A percentile compares a stretch with the other conserved stretches of the same genome.
Conservation (phyloP, 495 filamentous ascomycete genomes). For the Neurospora terricola region DNA sequence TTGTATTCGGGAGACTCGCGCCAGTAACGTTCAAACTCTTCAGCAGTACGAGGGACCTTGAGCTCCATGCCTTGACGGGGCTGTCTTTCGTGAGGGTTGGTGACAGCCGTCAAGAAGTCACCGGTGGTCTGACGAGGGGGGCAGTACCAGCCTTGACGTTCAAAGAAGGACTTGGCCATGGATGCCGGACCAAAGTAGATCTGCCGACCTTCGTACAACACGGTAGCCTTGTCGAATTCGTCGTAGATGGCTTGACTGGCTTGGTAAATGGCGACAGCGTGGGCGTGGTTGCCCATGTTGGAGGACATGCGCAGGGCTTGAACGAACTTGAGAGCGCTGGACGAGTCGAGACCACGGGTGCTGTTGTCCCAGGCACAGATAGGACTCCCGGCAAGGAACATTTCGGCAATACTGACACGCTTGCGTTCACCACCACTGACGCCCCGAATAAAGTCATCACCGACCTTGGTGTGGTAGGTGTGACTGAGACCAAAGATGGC, state of each 20-base stretch:
- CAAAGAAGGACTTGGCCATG: slow-evolving; percentile 48
- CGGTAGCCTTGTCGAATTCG: slow-evolving; percentile 50
- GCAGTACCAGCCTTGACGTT: slow-evolving; percentile 51
- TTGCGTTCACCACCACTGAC: slow-evolving; percentile 51
- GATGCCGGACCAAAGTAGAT: slow-evolving; percentile 54
- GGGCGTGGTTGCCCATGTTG: slow-evolving; percentile 31
- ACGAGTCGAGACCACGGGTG: slow-evolving; percentile 44
- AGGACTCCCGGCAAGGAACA: slow-evolving; percentile 34
- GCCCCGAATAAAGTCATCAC: slow-evolving; percentile 69
- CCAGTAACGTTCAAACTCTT: slow-evolving; percentile 49
- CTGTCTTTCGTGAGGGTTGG: slow-evolving; percentile 58
- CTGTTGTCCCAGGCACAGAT: slow-evolving; percentile 46
- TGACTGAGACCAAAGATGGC: slow-evolving; percentile 59
- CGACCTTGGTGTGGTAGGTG: slow-evolving; percentile 63
- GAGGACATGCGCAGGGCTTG: slow-evolving; percentile 35
- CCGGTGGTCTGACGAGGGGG: slow-evolving; percentile 60
- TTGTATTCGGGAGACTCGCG: slow-evolving; percentile 35
- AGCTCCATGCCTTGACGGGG: slow-evolving; percentile 55
- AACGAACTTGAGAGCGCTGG: slow-evolving; percentile 39
- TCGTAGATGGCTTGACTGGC: slow-evolving; percentile 61
- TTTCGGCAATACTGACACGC: slow-evolving; percentile 44
- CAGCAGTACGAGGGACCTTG: slow-evolving; percentile 49
- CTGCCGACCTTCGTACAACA: slow-evolving; percentile 55
- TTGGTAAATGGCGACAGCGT: slow-evolving; percentile 59
- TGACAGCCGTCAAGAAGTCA: slow-evolving; percentile 68